Conservation (phyloP, 495 filamentous ascomycete genomes). For the Aspergillus nidulans region DNA sequence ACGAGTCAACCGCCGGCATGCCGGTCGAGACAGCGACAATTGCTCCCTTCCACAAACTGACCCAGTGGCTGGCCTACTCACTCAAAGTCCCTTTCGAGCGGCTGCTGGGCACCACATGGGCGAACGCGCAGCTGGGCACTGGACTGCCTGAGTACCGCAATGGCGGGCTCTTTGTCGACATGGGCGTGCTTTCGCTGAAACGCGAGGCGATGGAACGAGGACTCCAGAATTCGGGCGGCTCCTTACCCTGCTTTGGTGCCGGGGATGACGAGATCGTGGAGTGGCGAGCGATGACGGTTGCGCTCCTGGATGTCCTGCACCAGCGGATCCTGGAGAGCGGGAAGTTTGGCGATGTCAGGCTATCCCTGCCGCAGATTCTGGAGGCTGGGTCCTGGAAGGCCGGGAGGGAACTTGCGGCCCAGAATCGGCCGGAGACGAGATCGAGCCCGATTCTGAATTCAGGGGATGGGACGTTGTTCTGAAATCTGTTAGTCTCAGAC, state of each 20-base stretch:
- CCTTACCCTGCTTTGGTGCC: constrained; percentile 73
- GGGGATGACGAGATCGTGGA: constrained; percentile 18
- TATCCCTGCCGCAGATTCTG: constrained; percentile 73
- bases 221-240: constrained; percentile 43
- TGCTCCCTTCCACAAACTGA: constrained; percentile 76
- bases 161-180: constrained; percentile 78
- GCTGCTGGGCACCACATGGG: constrained; percentile 70
- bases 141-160: constrained; percentile 87
- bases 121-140: constrained; percentile 71
- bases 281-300: constrained; percentile 75
- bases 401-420: constrained; percentile 38
- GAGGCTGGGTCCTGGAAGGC: constrained; percentile 81
- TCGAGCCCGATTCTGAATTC: constrained; percentile 44
- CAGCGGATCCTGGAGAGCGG: constrained; percentile 54
- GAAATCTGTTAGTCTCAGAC: constrained; percentile 3
- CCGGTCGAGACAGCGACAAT: constrained; percentile 21
- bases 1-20: background rate
- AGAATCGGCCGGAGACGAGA: constrained; percentile 34
- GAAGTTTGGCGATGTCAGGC: constrained; percentile 48
- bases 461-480: constrained; percentile 43
- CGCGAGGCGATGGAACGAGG: constrained; percentile 53
- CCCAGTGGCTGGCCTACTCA: constrained; percentile 87
- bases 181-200: constrained; percentile 76
- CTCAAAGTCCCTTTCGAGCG: constrained; percentile 83
- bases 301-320: constrained; percentile 74